A percentile compares a stretch with the other conserved stretches of the same genome.
Evolutionary conservation across 257 asterid genomes (phyloP).

Genomic region (Avicennia marina): DNA sequence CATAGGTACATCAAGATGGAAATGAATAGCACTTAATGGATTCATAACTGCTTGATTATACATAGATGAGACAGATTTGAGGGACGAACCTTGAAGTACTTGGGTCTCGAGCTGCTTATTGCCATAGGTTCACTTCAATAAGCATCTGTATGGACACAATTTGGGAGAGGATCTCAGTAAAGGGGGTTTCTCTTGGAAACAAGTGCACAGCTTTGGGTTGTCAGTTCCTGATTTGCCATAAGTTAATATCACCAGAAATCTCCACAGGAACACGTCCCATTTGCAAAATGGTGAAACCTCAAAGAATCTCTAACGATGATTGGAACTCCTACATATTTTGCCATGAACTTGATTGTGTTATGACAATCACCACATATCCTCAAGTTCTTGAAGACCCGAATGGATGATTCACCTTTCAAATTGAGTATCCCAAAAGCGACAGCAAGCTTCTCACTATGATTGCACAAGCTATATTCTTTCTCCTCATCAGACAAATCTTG

Average conservation of each 20-base stretch:
- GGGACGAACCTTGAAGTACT: too few species aligned
- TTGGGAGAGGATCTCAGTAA: too few species aligned
- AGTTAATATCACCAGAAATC: conserved; percentile 38
- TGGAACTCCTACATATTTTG: conserved; percentile 27
- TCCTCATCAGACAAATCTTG: conserved; percentile 73
- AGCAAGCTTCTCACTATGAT: conserved; percentile 75
- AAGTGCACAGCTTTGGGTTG: too few species aligned
- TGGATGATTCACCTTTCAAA: conserved; percentile 48
- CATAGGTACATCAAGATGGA: too few species aligned
- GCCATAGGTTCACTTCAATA: too few species aligned
- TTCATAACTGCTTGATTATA: too few species aligned
- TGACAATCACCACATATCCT: conserved; percentile 54
- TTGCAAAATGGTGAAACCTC: conserved; percentile 48
- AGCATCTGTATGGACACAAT: too few species aligned
- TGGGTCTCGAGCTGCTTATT: too few species aligned
- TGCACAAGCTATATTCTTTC: conserved; percentile 60
- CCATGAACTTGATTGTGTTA: conserved; percentile 47
- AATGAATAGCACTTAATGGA: too few species aligned
- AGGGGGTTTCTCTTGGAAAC: too few species aligned
- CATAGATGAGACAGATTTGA: too few species aligned
- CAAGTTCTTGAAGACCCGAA: conserved; percentile 58
- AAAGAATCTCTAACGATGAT: conserved; percentile 44
- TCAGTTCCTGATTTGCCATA: too few species aligned
- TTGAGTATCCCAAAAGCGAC: conserved; percentile 67
- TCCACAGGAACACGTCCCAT: conserved; percentile 47